A percentile compares a stretch with the other conserved stretches of the same genome.
phyloP scores from a whole-genome alignment of 495 filamentous ascomycete genomes.

The Tricharina praecox region DNA sequence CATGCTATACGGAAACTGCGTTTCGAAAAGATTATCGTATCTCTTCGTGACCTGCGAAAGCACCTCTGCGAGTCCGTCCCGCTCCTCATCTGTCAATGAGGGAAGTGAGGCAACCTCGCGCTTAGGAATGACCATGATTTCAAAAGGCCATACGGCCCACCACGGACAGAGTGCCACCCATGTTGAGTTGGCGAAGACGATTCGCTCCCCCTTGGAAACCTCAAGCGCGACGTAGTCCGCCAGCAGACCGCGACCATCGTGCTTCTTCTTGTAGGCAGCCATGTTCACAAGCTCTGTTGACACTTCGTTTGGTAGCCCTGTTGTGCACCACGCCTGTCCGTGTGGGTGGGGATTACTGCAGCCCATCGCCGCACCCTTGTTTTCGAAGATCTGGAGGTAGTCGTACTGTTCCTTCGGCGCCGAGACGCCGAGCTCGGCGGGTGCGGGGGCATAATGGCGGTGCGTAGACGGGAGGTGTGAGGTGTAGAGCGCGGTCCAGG shows the following conservation, averaged over 20 bases:
- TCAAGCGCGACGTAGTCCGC: slow-evolving; percentile 78
- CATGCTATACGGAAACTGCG: slow-evolving; percentile 78
- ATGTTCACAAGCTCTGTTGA: slow-evolving; percentile 59
- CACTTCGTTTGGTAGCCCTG: slow-evolving; percentile 73
- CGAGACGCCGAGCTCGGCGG: slow-evolving; percentile 32
- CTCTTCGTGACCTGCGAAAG: slow-evolving; percentile 72
- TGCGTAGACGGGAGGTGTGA: slow-evolving; percentile 57
- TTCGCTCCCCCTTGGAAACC: slow-evolving; percentile 58
- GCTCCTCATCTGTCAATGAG: slow-evolving; percentile 55
- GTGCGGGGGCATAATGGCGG: slow-evolving; percentile 36
- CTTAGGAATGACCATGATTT: slow-evolving; percentile 78
- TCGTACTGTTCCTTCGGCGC: slow-evolving; percentile 61
- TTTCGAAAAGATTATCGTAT: slow-evolving; percentile 96
- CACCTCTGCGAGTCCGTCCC: slow-evolving; percentile 54
- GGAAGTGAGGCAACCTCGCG: slow-evolving; percentile 64
- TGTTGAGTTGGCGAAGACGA: slow-evolving; percentile 67
- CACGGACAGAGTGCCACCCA: slow-evolving; percentile 84
- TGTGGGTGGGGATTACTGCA: slow-evolving; percentile 98
- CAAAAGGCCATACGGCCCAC: slow-evolving; percentile 97
- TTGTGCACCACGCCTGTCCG: slow-evolving; percentile 91
- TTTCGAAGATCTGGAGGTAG: slow-evolving; percentile 99
- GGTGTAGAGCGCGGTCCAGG: slow-evolving; percentile 79
- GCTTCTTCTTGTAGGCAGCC: slow-evolving; percentile 52
- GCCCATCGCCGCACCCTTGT: slow-evolving; percentile 95
- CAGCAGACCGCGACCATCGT: slow-evolving; percentile 56